Conservation (phyloP, 257 asterid species). For the Forsythia viridissima region DNA sequence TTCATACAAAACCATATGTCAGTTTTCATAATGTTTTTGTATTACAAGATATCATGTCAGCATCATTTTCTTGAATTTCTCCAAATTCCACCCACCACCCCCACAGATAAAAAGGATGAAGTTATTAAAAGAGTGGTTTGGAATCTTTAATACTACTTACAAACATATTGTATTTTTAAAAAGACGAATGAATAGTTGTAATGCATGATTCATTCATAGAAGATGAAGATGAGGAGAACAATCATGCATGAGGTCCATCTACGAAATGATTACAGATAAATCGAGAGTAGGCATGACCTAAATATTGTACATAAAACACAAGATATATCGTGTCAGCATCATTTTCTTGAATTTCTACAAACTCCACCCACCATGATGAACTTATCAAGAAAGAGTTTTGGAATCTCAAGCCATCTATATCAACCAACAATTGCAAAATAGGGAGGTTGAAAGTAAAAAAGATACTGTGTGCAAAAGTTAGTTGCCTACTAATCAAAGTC, state of each 20-base stretch:
- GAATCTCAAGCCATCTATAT: conserved; percentile 43
- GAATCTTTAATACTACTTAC: not conserved
- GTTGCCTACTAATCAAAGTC: conserved; percentile 33
- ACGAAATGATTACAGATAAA: not conserved
- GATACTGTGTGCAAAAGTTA: conserved; percentile 6
- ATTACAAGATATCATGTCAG: conserved; percentile 34
- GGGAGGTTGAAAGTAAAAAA: conserved; percentile 26
- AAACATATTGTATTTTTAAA: not conserved
- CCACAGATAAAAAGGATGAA: conserved; percentile 5
- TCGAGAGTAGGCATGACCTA: not conserved
- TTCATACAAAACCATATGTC: conserved; percentile 35
- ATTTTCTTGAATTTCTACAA: conserved; percentile 35
- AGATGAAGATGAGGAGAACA: not conserved
- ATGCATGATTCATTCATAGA: not conserved
- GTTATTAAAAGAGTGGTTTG: not conserved
- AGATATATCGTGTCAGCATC: conserved; percentile 40
- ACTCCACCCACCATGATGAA: conserved; percentile 44
- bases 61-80: conserved; percentile 44
- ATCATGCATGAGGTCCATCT: not conserved
- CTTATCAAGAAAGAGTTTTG: conserved; percentile 22
- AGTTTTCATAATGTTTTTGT: conserved; percentile 26
- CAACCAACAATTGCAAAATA: conserved; percentile 32
- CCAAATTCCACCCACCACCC: not conserved
- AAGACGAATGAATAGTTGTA: not conserved
- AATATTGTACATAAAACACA: not conserved